A percentile compares a stretch with the other conserved stretches of the same genome.
These are phyloP conservation scores for Colletotrichum incanum DNA, from an alignment of 2,329 filamentous ascomycete genomes.

Conservation along the genomic window DNA sequence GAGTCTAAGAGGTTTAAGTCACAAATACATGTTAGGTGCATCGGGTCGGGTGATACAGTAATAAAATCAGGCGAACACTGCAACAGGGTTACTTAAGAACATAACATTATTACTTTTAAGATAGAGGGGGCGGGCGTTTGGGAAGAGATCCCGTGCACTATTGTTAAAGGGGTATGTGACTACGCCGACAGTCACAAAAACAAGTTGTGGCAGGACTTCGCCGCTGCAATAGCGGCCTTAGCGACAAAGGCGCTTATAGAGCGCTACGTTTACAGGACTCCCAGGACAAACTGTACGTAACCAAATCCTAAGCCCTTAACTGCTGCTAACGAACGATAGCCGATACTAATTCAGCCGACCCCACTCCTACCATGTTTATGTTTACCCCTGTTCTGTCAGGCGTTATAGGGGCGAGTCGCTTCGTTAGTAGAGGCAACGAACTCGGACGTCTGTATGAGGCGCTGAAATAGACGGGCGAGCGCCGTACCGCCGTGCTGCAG, in stretches of 20 bases:
- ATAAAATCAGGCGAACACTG: not conserved
- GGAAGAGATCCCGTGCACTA: not conserved
- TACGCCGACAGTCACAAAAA: not conserved
- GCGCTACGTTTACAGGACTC: not conserved
- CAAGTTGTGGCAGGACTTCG: not conserved
- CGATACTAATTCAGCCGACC: too few relatives aligned
- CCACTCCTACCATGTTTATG: too few relatives aligned
- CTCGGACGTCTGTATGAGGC: not conserved
- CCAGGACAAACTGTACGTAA: not conserved
- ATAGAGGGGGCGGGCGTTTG: not conserved
- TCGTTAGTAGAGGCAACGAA: not conserved
- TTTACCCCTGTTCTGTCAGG: not conserved
- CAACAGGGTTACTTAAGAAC: not conserved
- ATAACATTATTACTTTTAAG: not conserved
- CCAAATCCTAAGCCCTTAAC: too few relatives aligned
- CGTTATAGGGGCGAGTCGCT: conserved; percentile 12
- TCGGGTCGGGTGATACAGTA: not conserved
- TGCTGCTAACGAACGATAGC: too few relatives aligned
- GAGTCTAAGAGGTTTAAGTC: not conserved
- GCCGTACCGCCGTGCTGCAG: conserved; percentile 51
- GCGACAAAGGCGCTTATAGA: not conserved
- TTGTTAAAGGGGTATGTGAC: not conserved
- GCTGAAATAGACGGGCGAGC: conserved; percentile 30
- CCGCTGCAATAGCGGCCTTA: not conserved
- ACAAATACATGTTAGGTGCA: not conserved